Evolutionary conservation across 768 basidiomycete species (phyloP), one percentile per base, ranked within the genome.

Genomic region (Leccinum incarnatum): DNA sequence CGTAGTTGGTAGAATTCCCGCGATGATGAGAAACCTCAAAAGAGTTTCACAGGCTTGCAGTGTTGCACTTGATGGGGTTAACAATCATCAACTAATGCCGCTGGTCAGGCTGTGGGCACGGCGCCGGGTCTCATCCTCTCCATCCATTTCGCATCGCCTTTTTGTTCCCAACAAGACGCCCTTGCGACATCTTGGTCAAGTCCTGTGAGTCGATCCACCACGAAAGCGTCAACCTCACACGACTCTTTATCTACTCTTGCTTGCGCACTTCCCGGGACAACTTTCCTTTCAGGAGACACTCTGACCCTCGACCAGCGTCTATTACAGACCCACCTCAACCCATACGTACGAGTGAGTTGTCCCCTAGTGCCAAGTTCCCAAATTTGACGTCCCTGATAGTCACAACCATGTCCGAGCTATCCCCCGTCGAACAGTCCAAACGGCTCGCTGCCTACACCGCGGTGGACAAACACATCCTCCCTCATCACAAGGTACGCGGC

Each of bases 381-480:
- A 27, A 23, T 17, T 5, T 55, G 50, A 69, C 23, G 2, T 34
- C 34, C 34, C 21, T 8, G 66, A 62, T 30, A 34, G 21, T 25
- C 10, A 25, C 25, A 40, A 45, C 42, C 19, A 59, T 83, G 64
- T 79, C 77, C 42, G 50, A 60, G n/a, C 29, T 55, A 11, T 53
- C 63, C 3, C 69, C 70, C 5, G 77, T 98, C 42, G 96, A 98
- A 67, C 80, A 81, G 54, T 86, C 94, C 17, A 99, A 99, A 75
- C 81, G 84, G 54, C 80, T 96, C 17, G 97, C 97, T 9, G 97
- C 97, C 3, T 95, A 85, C 75, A 90, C 91, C 1, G 97, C 97
- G 0, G 96, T 99, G 2, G 96, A 98, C 71, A 81, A 85, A 52
- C 90, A 98, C 75, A 81, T 99, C 32, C 80, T 81, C 56, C 83